phyloP scores from a whole-genome alignment of 2,329 filamentous ascomycete genomes.

The Cladosporium sp. region DNA sequence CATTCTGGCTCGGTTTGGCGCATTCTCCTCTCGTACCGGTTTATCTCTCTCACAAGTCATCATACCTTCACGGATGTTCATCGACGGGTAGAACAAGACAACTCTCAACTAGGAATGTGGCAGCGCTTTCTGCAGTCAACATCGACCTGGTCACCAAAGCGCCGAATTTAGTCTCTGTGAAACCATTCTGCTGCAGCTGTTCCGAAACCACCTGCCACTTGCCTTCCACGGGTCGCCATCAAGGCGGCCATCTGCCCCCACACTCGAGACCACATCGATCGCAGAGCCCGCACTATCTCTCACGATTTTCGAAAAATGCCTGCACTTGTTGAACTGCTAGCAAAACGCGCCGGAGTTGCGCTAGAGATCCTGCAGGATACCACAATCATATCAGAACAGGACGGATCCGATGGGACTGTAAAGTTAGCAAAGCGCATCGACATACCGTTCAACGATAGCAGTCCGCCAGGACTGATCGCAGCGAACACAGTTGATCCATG shows the following conservation, averaged over 20 bases:
- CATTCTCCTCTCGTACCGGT: not conserved
- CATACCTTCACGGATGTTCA: not conserved
- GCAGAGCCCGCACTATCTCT: not conserved
- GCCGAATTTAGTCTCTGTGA: constrained; percentile 6
- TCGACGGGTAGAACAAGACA: not conserved
- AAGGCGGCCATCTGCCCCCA: constrained; percentile 14
- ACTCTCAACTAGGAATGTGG: constrained; percentile 7
- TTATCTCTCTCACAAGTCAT: not conserved
- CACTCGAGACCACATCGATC: not conserved
- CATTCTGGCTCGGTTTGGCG: constrained; percentile 3
- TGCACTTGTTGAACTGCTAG: constrained; percentile 31
- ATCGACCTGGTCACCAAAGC: constrained; percentile 8
- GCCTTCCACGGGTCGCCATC: constrained; percentile 6
- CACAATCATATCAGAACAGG: constrained; percentile 11
- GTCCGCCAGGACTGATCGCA: constrained; percentile 55
- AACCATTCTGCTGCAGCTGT: constrained; percentile 4
- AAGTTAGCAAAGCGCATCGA: constrained; percentile 49
- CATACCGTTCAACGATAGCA: constrained; percentile 57
- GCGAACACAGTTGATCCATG: constrained; percentile 71
- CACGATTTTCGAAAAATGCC: constrained; percentile 29
- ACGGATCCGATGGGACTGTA: constrained; percentile 17
- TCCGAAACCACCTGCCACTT: constrained; percentile 6
- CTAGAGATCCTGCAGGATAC: constrained; percentile 25
- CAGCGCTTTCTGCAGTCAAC: not conserved
- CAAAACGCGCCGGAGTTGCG: constrained; percentile 30